Base-by-base conservation (phyloP, 495 filamentous ascomycete genomes). In the Immersiella caudata region DNA sequence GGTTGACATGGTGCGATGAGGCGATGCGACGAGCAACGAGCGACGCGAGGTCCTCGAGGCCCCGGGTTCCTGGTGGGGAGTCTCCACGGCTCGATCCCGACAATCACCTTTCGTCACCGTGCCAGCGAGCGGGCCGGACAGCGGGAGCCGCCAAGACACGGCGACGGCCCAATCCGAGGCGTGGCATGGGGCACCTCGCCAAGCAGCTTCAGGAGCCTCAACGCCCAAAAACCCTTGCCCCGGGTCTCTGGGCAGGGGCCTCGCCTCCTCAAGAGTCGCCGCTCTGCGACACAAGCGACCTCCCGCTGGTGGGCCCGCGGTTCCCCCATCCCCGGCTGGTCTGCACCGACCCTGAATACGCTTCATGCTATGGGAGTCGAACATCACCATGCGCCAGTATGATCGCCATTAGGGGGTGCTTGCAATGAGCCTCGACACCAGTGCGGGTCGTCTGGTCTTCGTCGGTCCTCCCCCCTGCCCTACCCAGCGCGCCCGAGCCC, bases 391-490 rank as follows among this genome's bases (percentile, higher is more conserved):
- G 67, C 61, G 67, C 65, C 69, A 67, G 74, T 75, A 68, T 78
- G 75, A 75, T 76, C 72, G 63, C 67, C 75, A 76, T 75, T 70
- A 73, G 62, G 74, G 74, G 68, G 69, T 36, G 35, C 60, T 50
- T 20, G 25, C 62, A 70, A 68, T 67, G 63, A 69, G 62, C 62
- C 58, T 36, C 50, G 63, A 52, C 67, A 60, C 63, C 67, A 66
- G 67, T 54, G 63, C 40, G 56, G 66, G 67, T 58, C 66, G 55
- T 69, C 66, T 50, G 64, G 60, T 71, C 51, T 72, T 62, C 24
- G 20, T 21, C 60, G 68, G 71, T 70, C 64, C 40, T 54, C 11
- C 60, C 67, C 29, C 29, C 29, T 4, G 27, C 20, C n/a, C n/a
- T n/a, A n/a, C n/a, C n/a, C n/a, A n/a, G n/a, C n/a, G n/a, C n/a